Percentiles rank a stretch among this genome's conserved stretches.
Conservation (phyloP, 2,329 filamentous ascomycete genomes). For the Macroventuria anomochaeta region DNA sequence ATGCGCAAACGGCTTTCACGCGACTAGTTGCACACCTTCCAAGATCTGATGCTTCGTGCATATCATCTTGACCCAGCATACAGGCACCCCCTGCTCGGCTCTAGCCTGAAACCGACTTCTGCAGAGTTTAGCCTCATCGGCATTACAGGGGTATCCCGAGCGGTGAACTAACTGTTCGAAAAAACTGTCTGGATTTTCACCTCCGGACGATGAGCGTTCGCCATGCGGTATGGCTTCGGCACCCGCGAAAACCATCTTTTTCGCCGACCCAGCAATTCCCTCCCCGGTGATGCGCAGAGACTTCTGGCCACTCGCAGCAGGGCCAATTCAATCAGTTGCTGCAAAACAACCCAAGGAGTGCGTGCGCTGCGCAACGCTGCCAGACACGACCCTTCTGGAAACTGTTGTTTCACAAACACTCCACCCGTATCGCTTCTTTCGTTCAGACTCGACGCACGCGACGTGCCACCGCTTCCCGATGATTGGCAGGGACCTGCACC, state of each 20-base stretch:
- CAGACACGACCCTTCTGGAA: constrained; percentile 25
- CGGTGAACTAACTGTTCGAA: constrained; percentile 33
- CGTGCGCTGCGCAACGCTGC: constrained; percentile 19
- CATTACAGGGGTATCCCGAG: constrained; percentile 30
- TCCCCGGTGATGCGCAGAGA: constrained; percentile 9
- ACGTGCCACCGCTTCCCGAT: constrained; percentile 34
- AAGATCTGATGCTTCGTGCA: constrained; percentile 46
- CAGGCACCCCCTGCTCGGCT: constrained; percentile 30
- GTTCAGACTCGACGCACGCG: constrained; percentile 41
- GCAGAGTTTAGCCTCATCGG: constrained; percentile 42
- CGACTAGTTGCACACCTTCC: constrained; percentile 19
- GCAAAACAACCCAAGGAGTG: not conserved
- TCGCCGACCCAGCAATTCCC: constrained; percentile 13
- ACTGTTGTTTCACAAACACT: constrained; percentile 36
- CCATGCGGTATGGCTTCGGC: constrained; percentile 2
- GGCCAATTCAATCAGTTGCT: not conserved
- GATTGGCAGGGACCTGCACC: constrained; percentile 31
- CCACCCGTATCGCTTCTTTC: constrained; percentile 19
- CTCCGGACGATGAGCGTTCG: not conserved
- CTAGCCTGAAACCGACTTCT: constrained; percentile 29
- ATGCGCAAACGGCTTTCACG: constrained; percentile 26
- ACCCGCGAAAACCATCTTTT: not conserved
- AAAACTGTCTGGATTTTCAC: constrained; percentile 12
- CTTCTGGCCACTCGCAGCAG: constrained; percentile 3
- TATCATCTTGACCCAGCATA: constrained; percentile 35